Conservation (phyloP, 371 early-diverging fungal genomes). For the Mortierella sp. region DNA sequence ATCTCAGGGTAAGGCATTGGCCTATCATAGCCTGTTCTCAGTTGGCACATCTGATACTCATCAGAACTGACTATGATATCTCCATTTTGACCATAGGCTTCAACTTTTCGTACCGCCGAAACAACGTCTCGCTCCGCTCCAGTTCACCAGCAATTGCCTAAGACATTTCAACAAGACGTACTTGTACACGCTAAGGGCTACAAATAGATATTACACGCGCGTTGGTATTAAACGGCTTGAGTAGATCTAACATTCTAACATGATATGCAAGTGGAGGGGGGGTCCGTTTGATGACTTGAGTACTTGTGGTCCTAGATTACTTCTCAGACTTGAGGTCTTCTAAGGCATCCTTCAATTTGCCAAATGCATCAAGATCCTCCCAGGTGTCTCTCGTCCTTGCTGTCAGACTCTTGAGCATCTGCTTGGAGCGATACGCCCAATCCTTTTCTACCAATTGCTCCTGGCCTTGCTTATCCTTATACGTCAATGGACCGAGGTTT, state of each 20-base stretch:
- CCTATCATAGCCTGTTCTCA: no score
- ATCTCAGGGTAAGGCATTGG: slow-evolving; percentile 62
- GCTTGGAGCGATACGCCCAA: slow-evolving; percentile 89
- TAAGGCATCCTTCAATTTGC: slow-evolving; percentile 68
- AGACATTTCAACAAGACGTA: not conserved
- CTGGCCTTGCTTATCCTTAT: slow-evolving; percentile 51
- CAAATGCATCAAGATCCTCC: slow-evolving; percentile 73
- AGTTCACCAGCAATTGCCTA: slow-evolving; percentile 42
- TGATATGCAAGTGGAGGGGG: no score
- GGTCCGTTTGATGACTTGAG: no score
- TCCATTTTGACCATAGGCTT: slow-evolving; percentile 57
- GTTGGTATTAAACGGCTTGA: no score
- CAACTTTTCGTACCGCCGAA: slow-evolving; percentile 67
- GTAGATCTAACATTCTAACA: no score
- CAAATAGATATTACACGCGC: no score
- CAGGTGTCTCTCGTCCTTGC: slow-evolving; percentile 81
- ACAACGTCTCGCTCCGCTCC: slow-evolving; percentile 50
- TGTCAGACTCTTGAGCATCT: slow-evolving; percentile 83
- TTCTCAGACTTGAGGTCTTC: slow-evolving; percentile 60
- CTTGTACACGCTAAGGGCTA: no score
- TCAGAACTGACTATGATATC: no score
- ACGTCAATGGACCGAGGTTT: slow-evolving; percentile 65
- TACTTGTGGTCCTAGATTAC: no score
- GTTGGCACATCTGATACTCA: no score
- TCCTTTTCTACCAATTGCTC: slow-evolving; percentile 61